These are phyloP conservation scores for Aspergillus affinis DNA, from an alignment of 495 filamentous ascomycete species.

Conservation along the genomic window DNA sequence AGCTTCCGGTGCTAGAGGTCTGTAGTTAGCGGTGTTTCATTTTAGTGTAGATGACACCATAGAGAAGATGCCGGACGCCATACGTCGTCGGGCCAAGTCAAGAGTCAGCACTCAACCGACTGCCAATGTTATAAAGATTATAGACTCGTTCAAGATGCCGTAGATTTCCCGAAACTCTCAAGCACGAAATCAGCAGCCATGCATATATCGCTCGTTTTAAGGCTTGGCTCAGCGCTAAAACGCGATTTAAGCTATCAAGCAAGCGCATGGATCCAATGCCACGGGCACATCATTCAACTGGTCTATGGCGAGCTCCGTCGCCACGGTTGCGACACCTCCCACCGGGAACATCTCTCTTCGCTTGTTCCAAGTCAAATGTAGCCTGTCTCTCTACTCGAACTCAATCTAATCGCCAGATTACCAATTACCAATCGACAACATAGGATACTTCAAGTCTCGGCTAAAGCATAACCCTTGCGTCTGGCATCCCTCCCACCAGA, in stretches of 20 bases:
- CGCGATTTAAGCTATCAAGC: neutral
- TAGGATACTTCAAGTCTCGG: neutral
- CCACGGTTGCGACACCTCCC: neutral
- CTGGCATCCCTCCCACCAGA: no score
- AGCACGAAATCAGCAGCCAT: neutral
- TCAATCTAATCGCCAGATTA: no score
- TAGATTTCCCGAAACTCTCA: neutral
- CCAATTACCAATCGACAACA: neutral
- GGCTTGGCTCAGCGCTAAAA: neutral
- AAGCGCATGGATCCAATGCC: neutral
- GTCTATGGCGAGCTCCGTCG: constrained; percentile 25
- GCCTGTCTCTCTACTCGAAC: no score
- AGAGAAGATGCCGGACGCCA: neutral
- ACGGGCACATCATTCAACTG: constrained; percentile 23
- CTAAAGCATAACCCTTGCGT: neutral
- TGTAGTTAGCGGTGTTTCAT: constrained; percentile 5
- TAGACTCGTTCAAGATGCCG: no score
- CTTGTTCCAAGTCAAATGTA: no score
- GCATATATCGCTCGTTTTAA: neutral
- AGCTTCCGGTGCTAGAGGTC: constrained; percentile 13
- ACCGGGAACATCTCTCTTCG: no score
- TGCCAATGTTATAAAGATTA: no score
- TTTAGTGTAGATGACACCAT: constrained; percentile 10
- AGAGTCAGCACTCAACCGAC: no score
- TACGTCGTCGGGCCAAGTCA: no score